Evolutionary conservation across 371 early-diverging fungal species (phyloP).

Genomic region (Mucor irregularis): DNA sequence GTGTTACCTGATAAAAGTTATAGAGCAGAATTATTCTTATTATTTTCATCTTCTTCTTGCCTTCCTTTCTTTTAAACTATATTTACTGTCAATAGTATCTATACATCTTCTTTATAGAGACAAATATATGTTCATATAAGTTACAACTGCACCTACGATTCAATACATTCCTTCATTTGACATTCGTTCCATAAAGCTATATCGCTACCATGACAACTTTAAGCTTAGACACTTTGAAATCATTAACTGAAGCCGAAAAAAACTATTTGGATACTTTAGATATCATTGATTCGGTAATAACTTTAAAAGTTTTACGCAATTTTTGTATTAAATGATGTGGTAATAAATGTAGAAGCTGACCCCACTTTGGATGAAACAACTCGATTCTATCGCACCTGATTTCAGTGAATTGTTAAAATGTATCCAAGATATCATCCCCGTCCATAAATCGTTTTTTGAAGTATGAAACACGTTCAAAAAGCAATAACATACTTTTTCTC

Average conservation of each 20-base stretch:
- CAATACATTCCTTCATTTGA: slow-evolving; percentile 6
- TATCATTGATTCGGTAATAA: slow-evolving; percentile 26
- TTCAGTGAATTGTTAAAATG: slow-evolving; percentile 22
- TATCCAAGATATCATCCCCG: slow-evolving; percentile 23
- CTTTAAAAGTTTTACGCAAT: too few relatives aligned
- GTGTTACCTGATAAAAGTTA: not conserved
- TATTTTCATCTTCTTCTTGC: not conserved
- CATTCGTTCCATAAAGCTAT: slow-evolving; percentile 1
- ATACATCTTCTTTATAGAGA: not conserved
- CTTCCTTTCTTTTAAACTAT: not conserved
- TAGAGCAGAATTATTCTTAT: not conserved
- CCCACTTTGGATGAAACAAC: slow-evolving; percentile 28
- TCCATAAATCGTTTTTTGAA: slow-evolving; percentile 28
- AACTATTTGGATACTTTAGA: slow-evolving; percentile 27
- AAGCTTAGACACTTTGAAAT: slow-evolving; percentile 15
- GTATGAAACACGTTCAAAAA: too few relatives aligned
- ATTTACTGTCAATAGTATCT: too few relatives aligned
- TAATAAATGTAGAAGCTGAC: slow-evolving; percentile 24
- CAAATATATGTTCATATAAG: not conserved
- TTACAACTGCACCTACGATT: slow-evolving; percentile 1
- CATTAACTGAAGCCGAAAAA: slow-evolving; percentile 31
- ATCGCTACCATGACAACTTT: not conserved
- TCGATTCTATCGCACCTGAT: slow-evolving; percentile 19
- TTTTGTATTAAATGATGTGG: not conserved
- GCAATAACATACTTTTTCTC: too few relatives aligned